These are phyloP conservation scores for Carpinus viminea DNA, from an alignment of 306 rosid species.

Conservation along the genomic window DNA sequence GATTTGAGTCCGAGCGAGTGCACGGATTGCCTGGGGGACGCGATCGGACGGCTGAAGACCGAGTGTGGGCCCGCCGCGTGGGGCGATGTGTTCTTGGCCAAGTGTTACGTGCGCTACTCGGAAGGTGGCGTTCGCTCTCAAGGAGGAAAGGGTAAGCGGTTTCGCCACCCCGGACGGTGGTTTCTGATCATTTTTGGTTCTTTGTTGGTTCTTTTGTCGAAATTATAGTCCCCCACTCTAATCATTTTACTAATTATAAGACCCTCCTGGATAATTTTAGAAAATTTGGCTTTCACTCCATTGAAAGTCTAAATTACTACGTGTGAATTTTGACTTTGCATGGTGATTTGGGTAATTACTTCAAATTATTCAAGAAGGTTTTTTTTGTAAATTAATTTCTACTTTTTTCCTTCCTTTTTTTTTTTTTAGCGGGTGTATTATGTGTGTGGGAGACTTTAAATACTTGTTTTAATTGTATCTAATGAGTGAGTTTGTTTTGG, in stretches of 20 bases:
- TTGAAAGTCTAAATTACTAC: background rate
- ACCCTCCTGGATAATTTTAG: background rate
- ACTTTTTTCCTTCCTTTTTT: background rate
- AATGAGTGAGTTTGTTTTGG: background rate
- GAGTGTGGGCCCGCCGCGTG: conserved; percentile 63
- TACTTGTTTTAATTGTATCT: background rate
- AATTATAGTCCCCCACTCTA: background rate
- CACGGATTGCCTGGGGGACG: conserved; percentile 74
- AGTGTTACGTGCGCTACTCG: conserved; percentile 82
- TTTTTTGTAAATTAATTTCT: background rate
- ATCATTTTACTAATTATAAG: background rate
- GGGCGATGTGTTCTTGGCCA: conserved; percentile 77
- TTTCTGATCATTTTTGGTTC: conserved; percentile 8
- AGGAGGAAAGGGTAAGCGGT: conserved; percentile 42
- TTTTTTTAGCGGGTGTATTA: background rate
- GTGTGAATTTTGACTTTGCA: conserved; percentile 15
- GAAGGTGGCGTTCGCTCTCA: conserved; percentile 50
- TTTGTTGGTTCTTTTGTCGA: conserved; percentile 12
- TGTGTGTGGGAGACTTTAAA: background rate
- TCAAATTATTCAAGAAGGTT: conserved; percentile 10
- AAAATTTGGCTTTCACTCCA: conserved; percentile 7
- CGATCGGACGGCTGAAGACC: conserved; percentile 69
- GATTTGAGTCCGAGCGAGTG: conserved; percentile 79
- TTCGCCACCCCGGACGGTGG: conserved; percentile 36
- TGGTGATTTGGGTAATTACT: background rate